Evolutionary conservation across 768 basidiomycete genomes (phyloP).

Genomic region (Lactarius deliciosus): DNA sequence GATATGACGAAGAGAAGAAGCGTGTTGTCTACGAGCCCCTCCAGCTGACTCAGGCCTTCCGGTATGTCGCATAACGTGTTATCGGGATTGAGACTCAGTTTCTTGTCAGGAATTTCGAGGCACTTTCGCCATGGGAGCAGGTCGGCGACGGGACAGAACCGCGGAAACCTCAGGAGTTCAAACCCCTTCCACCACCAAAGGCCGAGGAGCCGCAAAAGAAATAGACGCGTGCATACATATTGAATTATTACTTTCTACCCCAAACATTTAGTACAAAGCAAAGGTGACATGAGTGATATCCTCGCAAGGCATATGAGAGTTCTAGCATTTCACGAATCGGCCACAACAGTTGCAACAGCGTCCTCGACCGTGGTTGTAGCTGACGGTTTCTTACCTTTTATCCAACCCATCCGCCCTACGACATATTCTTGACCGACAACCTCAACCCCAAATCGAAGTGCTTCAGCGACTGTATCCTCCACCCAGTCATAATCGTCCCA

Average conservation of each 20-base stretch:
- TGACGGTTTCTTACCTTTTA: slow-evolving; percentile 35
- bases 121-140: slow-evolving; percentile 94
- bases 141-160: slow-evolving; percentile 65
- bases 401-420: slow-evolving; percentile 84
- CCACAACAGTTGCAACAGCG: background rate
- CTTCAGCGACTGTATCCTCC: slow-evolving; percentile 90
- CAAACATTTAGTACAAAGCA: slow-evolving; percentile 2
- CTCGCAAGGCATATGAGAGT: background rate
- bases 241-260: slow-evolving; percentile 17
- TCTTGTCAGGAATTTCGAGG: slow-evolving; percentile 81
- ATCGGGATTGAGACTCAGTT: slow-evolving; percentile 8
- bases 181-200: slow-evolving; percentile 71
- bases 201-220: slow-evolving; percentile 79
- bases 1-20: slow-evolving; percentile 97
- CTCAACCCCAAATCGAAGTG: slow-evolving; percentile 80
- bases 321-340: slow-evolving; percentile 12
- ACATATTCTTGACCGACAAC: slow-evolving; percentile 92
- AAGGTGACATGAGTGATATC: slow-evolving; percentile 11
- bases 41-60: slow-evolving; percentile 97
- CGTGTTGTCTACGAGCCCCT: slow-evolving; percentile 97
- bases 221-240: slow-evolving; percentile 39
- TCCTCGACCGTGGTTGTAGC: slow-evolving; percentile 26
- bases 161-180: slow-evolving; percentile 67
- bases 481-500: slow-evolving; percentile 97
- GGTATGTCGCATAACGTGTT: slow-evolving; percentile 49